Evolutionary conservation across 768 basidiomycete species (phyloP).

Genomic region (Chalciporus piperatus): DNA sequence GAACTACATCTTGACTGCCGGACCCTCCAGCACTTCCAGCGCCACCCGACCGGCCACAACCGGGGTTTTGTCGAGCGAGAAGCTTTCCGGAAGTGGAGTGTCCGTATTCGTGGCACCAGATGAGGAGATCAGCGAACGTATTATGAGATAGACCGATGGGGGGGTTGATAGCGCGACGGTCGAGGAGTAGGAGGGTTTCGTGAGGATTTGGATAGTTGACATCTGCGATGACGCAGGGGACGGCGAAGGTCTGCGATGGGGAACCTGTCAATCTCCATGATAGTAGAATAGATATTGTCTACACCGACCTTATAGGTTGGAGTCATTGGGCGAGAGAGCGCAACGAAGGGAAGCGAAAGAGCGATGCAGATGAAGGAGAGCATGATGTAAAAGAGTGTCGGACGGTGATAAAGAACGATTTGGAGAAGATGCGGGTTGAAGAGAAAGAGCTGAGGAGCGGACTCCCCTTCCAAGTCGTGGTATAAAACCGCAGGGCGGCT

Average conservation of each 20-base stretch:
- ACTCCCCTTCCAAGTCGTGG: neutral
- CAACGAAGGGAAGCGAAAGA: slow-evolving; percentile 19
- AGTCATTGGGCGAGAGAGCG: slow-evolving; percentile 19
- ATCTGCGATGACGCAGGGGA: slow-evolving; percentile 29
- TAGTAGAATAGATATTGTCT: neutral
- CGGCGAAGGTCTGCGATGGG: slow-evolving; percentile 5
- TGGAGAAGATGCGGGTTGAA: neutral
- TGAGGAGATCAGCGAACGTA: slow-evolving; percentile 25
- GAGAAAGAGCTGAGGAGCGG: neutral
- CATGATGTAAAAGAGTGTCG: slow-evolving; percentile 19
- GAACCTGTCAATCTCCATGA: neutral
- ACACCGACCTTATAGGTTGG: slow-evolving; percentile 7
- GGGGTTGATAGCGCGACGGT: slow-evolving; percentile 17
- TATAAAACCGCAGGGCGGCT: slow-evolving; percentile 8
- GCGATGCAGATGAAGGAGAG: slow-evolving; percentile 17
- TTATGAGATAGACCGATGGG: slow-evolving; percentile 23
- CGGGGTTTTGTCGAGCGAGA: slow-evolving; percentile 23
- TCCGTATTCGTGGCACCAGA: slow-evolving; percentile 24
- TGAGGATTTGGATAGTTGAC: slow-evolving; percentile 22
- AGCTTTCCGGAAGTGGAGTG: slow-evolving; percentile 12
- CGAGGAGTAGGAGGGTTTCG: slow-evolving; percentile 22
- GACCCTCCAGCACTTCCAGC: neutral
- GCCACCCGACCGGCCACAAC: slow-evolving; percentile 8
- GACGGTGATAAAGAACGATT: neutral
- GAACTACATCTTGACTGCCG: neutral